A percentile compares a stretch with the other conserved stretches of the same genome.
Evolutionary conservation across 192 early-diverging fungal species (phyloP).

Genomic region (Umbelopsis isabellina): DNA sequence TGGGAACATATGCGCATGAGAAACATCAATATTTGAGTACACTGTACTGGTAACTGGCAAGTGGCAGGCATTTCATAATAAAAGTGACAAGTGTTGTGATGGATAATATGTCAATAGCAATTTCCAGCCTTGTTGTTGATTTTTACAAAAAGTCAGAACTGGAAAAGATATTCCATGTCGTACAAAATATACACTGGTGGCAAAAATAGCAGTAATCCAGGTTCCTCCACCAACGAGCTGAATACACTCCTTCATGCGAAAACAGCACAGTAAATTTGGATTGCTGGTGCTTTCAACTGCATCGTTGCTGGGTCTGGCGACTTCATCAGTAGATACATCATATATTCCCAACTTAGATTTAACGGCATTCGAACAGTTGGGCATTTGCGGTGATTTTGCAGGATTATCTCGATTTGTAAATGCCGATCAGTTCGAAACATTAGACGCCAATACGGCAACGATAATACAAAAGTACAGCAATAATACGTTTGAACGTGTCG

Average conservation of each 20-base stretch:
- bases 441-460: conserved; percentile 10
- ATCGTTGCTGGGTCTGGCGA: background rate
- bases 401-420: conserved; percentile 30
- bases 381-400: conserved; percentile 33
- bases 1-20: no score
- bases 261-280: background rate
- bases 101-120: no score
- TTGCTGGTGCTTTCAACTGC: conserved; percentile 11
- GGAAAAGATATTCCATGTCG: background rate
- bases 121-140: background rate
- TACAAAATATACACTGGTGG: background rate
- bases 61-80: no score
- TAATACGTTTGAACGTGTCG: conserved; percentile 21
- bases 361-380: conserved; percentile 29
- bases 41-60: no score
- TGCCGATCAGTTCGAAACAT: conserved; percentile 17
- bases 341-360: conserved; percentile 11
- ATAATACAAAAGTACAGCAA: conserved; percentile 16
- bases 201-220: conserved; percentile 13
- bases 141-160: background rate
- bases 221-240: background rate
- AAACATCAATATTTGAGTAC: no score
- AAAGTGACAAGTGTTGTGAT: no score
- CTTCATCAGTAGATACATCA: conserved; percentile 19
- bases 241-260: conserved; percentile 16